Evolutionary conservation across 75 land plant species (phyloP), one percentile per base, ranked within the genome.

Genomic region (Pinus taeda): DNA sequence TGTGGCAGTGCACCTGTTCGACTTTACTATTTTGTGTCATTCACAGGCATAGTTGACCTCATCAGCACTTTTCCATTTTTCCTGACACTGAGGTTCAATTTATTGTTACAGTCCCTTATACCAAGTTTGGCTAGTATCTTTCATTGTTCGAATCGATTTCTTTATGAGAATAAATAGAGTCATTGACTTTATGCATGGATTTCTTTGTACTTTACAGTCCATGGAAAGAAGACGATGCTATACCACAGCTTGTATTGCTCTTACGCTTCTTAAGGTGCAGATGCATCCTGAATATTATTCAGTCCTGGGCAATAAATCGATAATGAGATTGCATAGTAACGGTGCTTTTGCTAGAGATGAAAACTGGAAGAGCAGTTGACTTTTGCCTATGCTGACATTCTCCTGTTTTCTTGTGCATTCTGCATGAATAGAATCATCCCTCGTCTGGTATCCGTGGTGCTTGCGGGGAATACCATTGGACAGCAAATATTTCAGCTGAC

Each of bases 1-100:
- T 61, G 22, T 79, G 53, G 69, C 79, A 86, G 86, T 60, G 86
- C 86, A 12, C 88, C 86, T 18, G 88, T 86, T 33, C 86, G 86
- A 37, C 60, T 86, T 45, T 83, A 86, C 63, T 86, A 86, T 71
- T 57, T 84, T 7, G 76, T 80, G 29, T 86, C 88, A 11, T 15
- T 77, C 17, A 83, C 60, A 57, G 88, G 88, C 22, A 45, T 86
- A 20, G 45, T 86, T 55, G 88, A 86, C 60, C 69, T 86, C 42
- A 77, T 80, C 63, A 86, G 88, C 61, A 79, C 86, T 57, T 53
- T 83, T 21, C 81, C 88, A 15, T 69, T 83, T 60, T 36, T 73
- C 59, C 57, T 80, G 29, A 74, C 70, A 57, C 80, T 78, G 87
- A 75, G 88, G 88, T 86, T 72, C 26, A 11, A 26, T 20, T 45